Base-by-base conservation (phyloP, 2,329 filamentous ascomycete genomes). In the Penicillium sp. region DNA sequence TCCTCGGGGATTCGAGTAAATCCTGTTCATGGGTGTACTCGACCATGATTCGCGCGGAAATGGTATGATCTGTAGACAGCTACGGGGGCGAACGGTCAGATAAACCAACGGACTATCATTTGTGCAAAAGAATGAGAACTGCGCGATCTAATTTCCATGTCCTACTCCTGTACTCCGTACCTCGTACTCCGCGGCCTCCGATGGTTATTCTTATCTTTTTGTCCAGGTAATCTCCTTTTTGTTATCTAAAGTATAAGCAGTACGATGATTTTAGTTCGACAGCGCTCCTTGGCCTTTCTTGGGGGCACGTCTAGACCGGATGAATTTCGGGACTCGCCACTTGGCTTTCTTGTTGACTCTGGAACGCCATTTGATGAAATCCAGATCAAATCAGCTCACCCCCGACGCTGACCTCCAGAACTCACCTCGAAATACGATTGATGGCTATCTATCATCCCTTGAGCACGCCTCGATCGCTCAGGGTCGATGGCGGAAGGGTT, bases 281-380 rank as follows among this genome's bases (percentile, higher is more conserved):
- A 10, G 30, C 30, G 49, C 49, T 22, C 49, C 49, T 52, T 37
- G 30, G 49, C 30, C 49, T 16, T 52, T 52, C 22, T 33, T 30
- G 28, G 49, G n/a, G 16, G n/a, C 38, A 42, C n/a, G 22, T 42
- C 51, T 22, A 37, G 55, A 25, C 40, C 26, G 25, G 16, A 19
- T 58, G 35, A 11, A 59, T 52, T 13, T 45, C 54, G 59, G 52
- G n/a, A 37, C 58, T 33, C 40, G 55, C 16, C 35, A 42, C 42
- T 58, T 52, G 28, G 26, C 55, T 58, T 42, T 43, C 42, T 57
- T 57, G 19, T 62, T 51, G 53, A 40, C 26, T 16, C 19, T 19
- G 40, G 19, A 22, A 52, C 1, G n/a, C 49, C 19, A 11, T 22
- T 43, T 43, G 22, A 5, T 43, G 1, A 10, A 11, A 22, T 22